Conservation (phyloP, 176 grass and related monocot genomes). For the Oryza glaberrima region DNA sequence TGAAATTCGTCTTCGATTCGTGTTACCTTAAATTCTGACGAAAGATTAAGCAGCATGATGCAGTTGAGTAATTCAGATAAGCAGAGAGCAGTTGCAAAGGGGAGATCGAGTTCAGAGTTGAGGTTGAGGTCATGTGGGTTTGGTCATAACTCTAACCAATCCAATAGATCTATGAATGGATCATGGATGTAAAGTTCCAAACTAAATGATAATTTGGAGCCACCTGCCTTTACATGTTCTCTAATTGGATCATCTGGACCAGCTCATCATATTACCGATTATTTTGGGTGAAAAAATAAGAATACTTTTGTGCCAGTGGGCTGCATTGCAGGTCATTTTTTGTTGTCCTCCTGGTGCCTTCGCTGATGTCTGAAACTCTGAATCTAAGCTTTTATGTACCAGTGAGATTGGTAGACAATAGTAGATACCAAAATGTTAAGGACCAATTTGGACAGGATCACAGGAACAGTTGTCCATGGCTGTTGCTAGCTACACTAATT, state of each 20-base stretch:
- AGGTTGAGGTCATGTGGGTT: background rate
- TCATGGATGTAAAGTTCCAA: background rate
- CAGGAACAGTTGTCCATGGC: background rate
- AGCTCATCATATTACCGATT: background rate
- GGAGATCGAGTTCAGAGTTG: background rate
- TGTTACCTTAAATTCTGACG: background rate
- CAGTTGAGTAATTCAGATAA: background rate
- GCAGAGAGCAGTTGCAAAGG: background rate
- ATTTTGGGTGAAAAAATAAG: background rate
- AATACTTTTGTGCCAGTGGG: background rate
- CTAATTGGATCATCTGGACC: background rate
- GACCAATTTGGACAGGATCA: background rate
- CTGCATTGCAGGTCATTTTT: background rate
- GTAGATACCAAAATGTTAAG: background rate
- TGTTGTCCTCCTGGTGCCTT: background rate
- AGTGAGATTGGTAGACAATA: background rate
- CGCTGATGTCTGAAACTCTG: background rate
- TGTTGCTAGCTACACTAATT: background rate
- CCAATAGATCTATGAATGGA: background rate
- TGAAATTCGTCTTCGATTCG: background rate
- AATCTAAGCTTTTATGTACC: background rate
- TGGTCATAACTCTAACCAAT: background rate
- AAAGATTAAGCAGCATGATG: background rate
- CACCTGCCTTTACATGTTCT: background rate
- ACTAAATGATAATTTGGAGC: background rate